Evolutionary conservation across 495 filamentous ascomycete species (phyloP).

Genomic region (Podospora anserina): DNA sequence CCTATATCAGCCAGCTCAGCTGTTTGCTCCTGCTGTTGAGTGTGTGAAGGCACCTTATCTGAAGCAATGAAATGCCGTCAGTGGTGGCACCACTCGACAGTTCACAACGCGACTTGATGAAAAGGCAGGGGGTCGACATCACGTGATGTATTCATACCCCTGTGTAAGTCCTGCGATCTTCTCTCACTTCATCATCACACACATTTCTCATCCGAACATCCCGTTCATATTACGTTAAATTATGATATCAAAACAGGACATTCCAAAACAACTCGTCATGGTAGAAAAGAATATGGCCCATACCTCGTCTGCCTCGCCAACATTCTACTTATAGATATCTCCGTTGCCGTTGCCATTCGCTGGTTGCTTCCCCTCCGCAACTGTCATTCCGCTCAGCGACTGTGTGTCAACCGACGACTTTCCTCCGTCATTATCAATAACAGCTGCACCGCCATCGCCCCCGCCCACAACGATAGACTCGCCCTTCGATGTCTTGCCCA

Average conservation of each 20-base stretch:
- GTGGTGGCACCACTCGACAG: background rate
- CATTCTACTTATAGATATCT: background rate
- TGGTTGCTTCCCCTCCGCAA: constrained; percentile 29
- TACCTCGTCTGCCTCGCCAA: background rate
- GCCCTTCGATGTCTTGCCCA: constrained; percentile 81
- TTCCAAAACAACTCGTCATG: background rate
- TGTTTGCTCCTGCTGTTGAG: background rate
- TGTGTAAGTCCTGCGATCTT: background rate
- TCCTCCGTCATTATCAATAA: constrained; percentile 5
- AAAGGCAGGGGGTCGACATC: background rate
- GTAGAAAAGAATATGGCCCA: background rate
- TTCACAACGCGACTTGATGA: constrained; percentile 1
- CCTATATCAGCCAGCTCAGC: background rate
- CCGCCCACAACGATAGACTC: constrained; percentile 80
- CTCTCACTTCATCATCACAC: background rate
- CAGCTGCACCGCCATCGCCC: constrained; percentile 56
- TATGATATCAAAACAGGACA: background rate
- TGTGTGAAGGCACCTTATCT: background rate
- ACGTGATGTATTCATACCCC: constrained; percentile 8
- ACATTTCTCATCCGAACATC: background rate
- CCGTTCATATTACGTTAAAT: background rate
- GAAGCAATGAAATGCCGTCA: background rate
- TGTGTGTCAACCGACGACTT: constrained; percentile 9
- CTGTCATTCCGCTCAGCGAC: constrained; percentile 21
- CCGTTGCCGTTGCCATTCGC: constrained; percentile 17